Percentiles rank a stretch among this genome's conserved stretches.
phyloP scores from a whole-genome alignment of 129 eudicot genomes.

The Helianthus annuus region HanXRQr2.0-SUNRISE NC_035440.2:138209815-138210314 shows the following conservation, averaged over 20 bases:
- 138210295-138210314: slow-evolving; percentile 23
- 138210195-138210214: slow-evolving; percentile 95
- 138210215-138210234: slow-evolving; percentile 96
- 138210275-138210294: slow-evolving; percentile 23
- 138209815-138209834: no score
- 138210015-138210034: no score
- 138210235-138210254: slow-evolving; percentile 99
- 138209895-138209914: no score
- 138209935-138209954: no score
- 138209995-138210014: no score
- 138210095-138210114: background rate
- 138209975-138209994: no score
- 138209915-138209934: no score
- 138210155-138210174: slow-evolving; percentile 99
- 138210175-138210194: slow-evolving; percentile 56
- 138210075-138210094: background rate
- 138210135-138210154: slow-evolving; percentile 29
- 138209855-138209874: no score
- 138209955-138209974: no score
- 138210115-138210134: background rate
- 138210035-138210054: no score
- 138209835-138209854: no score
- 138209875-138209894: no score
- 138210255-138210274: slow-evolving; percentile 53
- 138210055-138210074: background rate